phyloP scores from a whole-genome alignment of 1,139 yeast genomes.

The Pichia terricola region DNA sequence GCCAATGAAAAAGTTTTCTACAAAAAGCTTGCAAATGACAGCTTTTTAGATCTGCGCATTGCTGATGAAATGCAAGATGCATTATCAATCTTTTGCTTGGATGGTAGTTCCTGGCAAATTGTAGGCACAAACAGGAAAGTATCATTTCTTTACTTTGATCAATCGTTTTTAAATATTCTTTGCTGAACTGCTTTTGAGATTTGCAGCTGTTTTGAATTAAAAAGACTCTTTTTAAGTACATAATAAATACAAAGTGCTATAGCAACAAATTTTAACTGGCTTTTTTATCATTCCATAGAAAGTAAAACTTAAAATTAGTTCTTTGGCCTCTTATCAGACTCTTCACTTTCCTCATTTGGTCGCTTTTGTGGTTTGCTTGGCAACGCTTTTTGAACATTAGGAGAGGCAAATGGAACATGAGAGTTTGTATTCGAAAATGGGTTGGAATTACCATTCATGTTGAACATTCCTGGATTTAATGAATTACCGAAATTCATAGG shows the following conservation, averaged over 20 bases:
- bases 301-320: conserved; percentile 4
- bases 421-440: too few relatives aligned
- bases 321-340: conserved; percentile 18
- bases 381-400: too few relatives aligned
- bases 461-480: too few relatives aligned
- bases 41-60: conserved; percentile 19
- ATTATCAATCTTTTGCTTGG: conserved; percentile 36
- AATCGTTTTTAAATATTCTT: conserved; percentile 3
- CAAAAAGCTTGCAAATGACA: conserved; percentile 2
- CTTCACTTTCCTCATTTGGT: neutral
- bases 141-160: conserved; percentile 5
- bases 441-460: too few relatives aligned
- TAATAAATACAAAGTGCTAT: too few relatives aligned
- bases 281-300: too few relatives aligned
- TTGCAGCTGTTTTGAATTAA: neutral
- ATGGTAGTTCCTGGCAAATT: conserved; percentile 29
- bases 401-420: too few relatives aligned
- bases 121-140: conserved; percentile 8
- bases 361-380: neutral
- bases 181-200: neutral
- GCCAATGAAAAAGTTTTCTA: conserved; percentile 37
- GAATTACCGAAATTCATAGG: too few relatives aligned
- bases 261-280: too few relatives aligned
- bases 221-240: neutral
- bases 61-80: conserved; percentile 5